Evolutionary conservation across 2,329 filamentous ascomycete genomes (phyloP).

Genomic region (Paraphaeosphaeria sporulosa): DNA sequence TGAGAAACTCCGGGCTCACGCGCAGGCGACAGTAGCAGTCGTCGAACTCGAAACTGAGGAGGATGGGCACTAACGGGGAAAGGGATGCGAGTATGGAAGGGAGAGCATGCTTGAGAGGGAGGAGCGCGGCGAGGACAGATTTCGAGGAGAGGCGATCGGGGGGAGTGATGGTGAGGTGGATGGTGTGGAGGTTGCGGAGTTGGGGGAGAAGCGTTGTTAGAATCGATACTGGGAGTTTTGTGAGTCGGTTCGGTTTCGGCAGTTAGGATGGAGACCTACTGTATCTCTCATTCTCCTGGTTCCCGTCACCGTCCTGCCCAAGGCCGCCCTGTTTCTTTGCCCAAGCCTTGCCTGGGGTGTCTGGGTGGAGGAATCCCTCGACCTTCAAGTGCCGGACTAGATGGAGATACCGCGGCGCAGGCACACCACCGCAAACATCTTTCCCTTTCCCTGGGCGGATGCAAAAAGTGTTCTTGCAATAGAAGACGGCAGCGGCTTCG

Average conservation of each 20-base stretch:
- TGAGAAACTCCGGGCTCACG: conserved; percentile 23
- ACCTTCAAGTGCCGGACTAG: conserved; percentile 36
- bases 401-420: conserved; percentile 28
- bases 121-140: conserved; percentile 33
- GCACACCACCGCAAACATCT: conserved; percentile 33
- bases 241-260: neutral
- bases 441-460: conserved; percentile 17
- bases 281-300: conserved; percentile 7
- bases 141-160: conserved; percentile 24
- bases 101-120: conserved; percentile 30
- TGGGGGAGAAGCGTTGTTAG: conserved; percentile 1
- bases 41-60: conserved; percentile 37
- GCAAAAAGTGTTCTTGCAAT: conserved; percentile 51
- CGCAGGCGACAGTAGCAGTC: conserved; percentile 37
- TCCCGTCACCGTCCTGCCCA: conserved; percentile 25
- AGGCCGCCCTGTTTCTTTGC: neutral
- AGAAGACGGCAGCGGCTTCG: conserved; percentile 52
- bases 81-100: conserved; percentile 25
- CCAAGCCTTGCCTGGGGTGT: neutral
- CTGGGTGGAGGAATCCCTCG: conserved; percentile 38
- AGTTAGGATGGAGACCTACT: neutral
- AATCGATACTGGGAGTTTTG: neutral
- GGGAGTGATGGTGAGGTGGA: conserved; percentile 19
- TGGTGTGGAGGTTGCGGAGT: conserved; percentile 13
- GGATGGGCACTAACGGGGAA: neutral